Percentiles rank a stretch among this genome's conserved stretches.
Evolutionary conservation across 805 yeast species (phyloP).

Genomic region (Wickerhamiella nectarea): DNA sequence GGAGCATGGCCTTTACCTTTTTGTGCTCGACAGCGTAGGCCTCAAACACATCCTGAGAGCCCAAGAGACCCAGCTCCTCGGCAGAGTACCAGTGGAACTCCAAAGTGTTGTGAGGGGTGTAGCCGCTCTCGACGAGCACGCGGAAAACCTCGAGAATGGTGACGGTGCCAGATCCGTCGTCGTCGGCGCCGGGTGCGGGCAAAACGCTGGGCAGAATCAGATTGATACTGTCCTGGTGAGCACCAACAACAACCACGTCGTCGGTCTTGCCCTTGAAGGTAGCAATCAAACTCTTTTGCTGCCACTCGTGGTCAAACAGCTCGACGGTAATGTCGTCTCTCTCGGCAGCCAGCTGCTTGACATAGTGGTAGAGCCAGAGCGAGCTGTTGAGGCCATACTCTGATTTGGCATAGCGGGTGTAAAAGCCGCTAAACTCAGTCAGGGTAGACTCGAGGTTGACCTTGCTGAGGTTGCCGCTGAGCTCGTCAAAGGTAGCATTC

Average conservation of each 20-base stretch:
- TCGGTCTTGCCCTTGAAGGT: constrained; percentile 35
- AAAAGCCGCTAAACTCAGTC: constrained; percentile 52
- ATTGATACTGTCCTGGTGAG: constrained; percentile 80
- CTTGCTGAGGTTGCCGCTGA: constrained; percentile 35
- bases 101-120: constrained; percentile 52
- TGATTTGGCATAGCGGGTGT: constrained; percentile 64
- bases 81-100: constrained; percentile 94
- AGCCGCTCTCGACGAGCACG: constrained; percentile 35
- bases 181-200: constrained; percentile 91
- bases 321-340: constrained; percentile 32
- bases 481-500: constrained; percentile 28
- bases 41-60: constrained; percentile 66
- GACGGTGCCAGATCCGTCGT: constrained; percentile 79
- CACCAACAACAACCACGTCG: constrained; percentile 59
- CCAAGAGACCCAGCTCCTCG: constrained; percentile 84
- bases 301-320: constrained; percentile 58
- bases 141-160: constrained; percentile 66
- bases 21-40: constrained; percentile 34
- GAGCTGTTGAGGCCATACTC: constrained; percentile 59
- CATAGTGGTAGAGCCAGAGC: constrained; percentile 45
- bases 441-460: constrained; percentile 39
- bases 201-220: constrained; percentile 52
- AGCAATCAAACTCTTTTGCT: constrained; percentile 63
- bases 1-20: constrained; percentile 68
- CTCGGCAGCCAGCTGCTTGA: constrained; percentile 27